Conservation (phyloP, 495 filamentous ascomycete species). For the Podospora pseudoanserina region DNA sequence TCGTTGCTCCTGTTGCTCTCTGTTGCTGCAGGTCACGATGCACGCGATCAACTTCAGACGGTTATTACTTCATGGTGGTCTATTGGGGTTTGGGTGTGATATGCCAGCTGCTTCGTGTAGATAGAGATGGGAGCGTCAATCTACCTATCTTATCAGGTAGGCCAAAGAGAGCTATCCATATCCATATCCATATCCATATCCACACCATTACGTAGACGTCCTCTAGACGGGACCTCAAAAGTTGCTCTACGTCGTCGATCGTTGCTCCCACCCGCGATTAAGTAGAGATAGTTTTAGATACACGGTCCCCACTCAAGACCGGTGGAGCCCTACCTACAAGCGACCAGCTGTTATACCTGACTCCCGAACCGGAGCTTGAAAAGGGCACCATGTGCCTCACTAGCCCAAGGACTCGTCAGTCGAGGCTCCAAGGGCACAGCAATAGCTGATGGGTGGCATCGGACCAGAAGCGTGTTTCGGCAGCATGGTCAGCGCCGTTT, state of each 20-base stretch:
- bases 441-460: neutral
- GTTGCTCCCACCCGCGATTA: too few species aligned
- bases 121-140: neutral
- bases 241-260: neutral
- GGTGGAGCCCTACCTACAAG: neutral
- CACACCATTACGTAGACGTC: neutral
- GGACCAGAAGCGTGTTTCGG: neutral
- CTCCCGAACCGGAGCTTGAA: neutral
- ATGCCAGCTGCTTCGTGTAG: too few species aligned
- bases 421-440: neutral
- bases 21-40: slow-evolving; percentile 22
- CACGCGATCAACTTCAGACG: slow-evolving; percentile 23
- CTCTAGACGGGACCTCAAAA: too few species aligned
- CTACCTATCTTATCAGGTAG: neutral
- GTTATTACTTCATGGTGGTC: neutral
- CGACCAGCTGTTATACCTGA: neutral
- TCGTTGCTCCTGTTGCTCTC: neutral
- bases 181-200: too few species aligned
- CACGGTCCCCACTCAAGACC: neutral
- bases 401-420: neutral
- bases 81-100: too few species aligned
- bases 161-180: neutral
- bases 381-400: neutral
- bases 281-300: neutral
- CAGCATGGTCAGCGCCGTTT: neutral